Evolutionary conservation across 257 asterid genomes (phyloP).

Genomic region (Haberlea rhodopensis): DNA sequence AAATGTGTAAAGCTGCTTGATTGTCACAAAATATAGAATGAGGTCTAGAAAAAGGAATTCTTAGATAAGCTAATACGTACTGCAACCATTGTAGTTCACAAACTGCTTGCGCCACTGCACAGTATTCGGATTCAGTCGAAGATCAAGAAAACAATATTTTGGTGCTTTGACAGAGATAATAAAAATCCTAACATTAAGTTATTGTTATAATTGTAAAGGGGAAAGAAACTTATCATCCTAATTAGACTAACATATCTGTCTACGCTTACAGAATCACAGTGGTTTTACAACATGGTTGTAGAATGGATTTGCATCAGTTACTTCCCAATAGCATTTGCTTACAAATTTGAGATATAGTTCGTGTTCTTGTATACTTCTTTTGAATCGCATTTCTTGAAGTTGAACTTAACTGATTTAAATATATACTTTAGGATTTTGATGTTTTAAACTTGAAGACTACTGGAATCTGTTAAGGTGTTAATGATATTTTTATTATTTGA

Average conservation of each 20-base stretch:
- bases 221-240: no score
- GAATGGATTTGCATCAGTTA: neutral
- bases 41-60: no score
- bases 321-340: neutral
- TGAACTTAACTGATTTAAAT: slow-evolving; percentile 16
- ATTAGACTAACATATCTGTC: no score
- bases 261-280: no score
- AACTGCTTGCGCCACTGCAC: neutral
- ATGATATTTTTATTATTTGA: neutral
- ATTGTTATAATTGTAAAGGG: no score
- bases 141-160: no score
- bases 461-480: slow-evolving; percentile 6
- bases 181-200: no score
- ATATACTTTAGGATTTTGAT: slow-evolving; percentile 15
- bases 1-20: neutral
- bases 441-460: slow-evolving; percentile 17
- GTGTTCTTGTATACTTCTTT: slow-evolving; percentile 9
- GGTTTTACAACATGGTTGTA: neutral
- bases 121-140: no score
- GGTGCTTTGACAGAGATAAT: no score
- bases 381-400: slow-evolving; percentile 10
- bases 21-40: neutral
- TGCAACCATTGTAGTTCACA: neutral
- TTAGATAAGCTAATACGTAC: neutral
- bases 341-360: neutral